Percentiles rank a stretch among this genome's conserved stretches.
Conservation (phyloP, 1,284 basidiomycete genomes). For the Tausonia pullulans region DNA sequence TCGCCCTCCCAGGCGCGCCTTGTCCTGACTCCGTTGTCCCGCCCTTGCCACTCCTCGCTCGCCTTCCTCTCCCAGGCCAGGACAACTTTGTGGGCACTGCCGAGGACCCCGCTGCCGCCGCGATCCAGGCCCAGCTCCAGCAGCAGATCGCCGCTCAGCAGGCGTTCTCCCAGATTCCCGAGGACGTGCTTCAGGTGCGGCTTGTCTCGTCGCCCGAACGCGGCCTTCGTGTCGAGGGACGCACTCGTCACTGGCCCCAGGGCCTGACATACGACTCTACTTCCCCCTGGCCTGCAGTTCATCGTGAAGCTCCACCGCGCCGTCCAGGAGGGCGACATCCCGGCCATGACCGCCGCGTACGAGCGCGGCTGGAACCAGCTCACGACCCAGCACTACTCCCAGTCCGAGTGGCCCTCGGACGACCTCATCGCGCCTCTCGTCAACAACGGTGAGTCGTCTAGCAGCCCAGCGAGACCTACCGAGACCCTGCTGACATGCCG, state of each 20-base stretch:
- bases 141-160: slow-evolving; percentile 8
- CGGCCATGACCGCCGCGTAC: slow-evolving; percentile 81
- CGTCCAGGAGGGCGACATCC: slow-evolving; percentile 52
- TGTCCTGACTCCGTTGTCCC: not conserved
- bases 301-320: slow-evolving; percentile 84
- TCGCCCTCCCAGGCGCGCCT: not conserved
- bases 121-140: not conserved
- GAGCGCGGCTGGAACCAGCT: slow-evolving; percentile 94
- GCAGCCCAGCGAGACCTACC: not conserved
- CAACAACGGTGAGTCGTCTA: slow-evolving; percentile 57
- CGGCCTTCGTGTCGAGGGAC: too few relatives aligned
- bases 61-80: not conserved
- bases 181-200: not conserved
- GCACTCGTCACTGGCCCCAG: too few relatives aligned
- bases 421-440: slow-evolving; percentile 90
- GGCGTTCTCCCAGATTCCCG: slow-evolving; percentile 10
- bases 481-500: not conserved
- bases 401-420: slow-evolving; percentile 94
- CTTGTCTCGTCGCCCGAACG: too few relatives aligned
- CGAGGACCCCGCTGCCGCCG: not conserved
- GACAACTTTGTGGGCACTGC: not conserved
- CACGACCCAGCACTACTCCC: slow-evolving; percentile 89
- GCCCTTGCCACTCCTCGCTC: not conserved
- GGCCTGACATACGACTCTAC: too few relatives aligned
- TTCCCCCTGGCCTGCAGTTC: slow-evolving; percentile 46